Evolutionary conservation across 257 asterid genomes (phyloP).

Genomic region (Primulina tabacum): DNA sequence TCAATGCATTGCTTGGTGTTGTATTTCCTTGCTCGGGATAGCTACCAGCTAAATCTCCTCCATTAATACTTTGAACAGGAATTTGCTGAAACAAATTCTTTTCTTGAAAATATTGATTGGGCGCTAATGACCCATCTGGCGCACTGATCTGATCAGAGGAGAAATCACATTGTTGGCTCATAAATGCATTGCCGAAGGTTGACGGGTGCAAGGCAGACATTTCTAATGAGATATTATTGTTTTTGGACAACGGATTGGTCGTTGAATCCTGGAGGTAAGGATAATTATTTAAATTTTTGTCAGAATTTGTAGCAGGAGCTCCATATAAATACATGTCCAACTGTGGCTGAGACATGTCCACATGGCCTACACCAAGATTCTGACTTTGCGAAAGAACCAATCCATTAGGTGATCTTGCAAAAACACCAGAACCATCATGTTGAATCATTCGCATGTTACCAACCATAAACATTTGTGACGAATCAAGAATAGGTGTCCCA

Average conservation of each 20-base stretch:
- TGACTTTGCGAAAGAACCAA: conserved; percentile 46
- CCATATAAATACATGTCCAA: conserved; percentile 41
- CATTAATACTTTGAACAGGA: conserved; percentile 30
- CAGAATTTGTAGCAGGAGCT: conserved; percentile 29
- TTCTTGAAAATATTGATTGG: conserved; percentile 36
- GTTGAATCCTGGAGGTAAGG: conserved; percentile 19
- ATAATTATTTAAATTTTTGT: conserved; percentile 37
- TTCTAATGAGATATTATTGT: background rate
- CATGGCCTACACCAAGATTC: conserved; percentile 29
- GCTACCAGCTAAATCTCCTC: conserved; percentile 32
- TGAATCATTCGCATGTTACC: conserved; percentile 47
- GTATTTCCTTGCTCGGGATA: conserved; percentile 37
- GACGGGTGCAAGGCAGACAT: background rate
- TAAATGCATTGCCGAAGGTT: background rate
- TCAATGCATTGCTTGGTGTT: conserved; percentile 31
- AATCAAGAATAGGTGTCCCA: conserved; percentile 42
- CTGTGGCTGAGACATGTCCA: conserved; percentile 45
- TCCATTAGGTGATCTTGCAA: conserved; percentile 50
- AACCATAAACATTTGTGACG: conserved; percentile 41
- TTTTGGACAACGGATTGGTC: background rate
- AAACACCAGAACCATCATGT: conserved; percentile 32
- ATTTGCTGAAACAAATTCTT: conserved; percentile 47
- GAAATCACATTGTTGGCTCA: background rate
- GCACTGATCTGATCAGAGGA: background rate
- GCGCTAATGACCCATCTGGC: background rate